Conservation (phyloP, 495 filamentous ascomycete genomes). For the Neohortaea acidophila region DNA sequence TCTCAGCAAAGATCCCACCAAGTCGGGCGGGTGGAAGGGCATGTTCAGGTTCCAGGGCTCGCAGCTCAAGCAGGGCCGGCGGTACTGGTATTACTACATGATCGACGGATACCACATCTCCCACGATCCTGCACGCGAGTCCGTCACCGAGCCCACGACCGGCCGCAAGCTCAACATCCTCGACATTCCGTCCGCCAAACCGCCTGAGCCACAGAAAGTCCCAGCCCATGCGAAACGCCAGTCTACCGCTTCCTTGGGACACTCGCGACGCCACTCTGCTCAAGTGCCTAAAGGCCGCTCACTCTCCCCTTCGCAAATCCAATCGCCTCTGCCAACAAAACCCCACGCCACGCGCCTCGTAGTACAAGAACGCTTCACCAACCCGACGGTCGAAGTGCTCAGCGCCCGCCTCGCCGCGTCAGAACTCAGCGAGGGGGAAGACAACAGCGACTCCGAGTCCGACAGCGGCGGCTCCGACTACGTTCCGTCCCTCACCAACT, state of each 20-base stretch:
- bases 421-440: constrained; percentile 8
- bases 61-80: constrained; percentile 64
- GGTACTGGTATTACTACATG: constrained; percentile 99
- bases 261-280: constrained; percentile 33
- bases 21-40: constrained; percentile 78
- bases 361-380: constrained; percentile 50
- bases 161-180: constrained; percentile 81
- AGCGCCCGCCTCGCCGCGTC: constrained; percentile 43
- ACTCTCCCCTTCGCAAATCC: constrained; percentile 76
- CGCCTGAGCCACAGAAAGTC: too few species aligned
- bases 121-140: constrained; percentile 82
- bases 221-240: constrained; percentile 13
- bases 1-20: constrained; percentile 71
- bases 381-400: constrained; percentile 49
- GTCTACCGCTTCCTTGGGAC: constrained; percentile 26
- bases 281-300: constrained; percentile 75
- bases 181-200: constrained; percentile 41
- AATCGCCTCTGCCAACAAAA: constrained; percentile 74
- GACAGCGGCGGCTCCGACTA: constrained; percentile 40
- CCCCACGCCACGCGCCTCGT: constrained; percentile 74
- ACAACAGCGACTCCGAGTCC: constrained; percentile 14
- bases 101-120: constrained; percentile 98
- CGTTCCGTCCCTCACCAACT: constrained; percentile 39
- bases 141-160: constrained; percentile 89
- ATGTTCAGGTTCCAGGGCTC: constrained; percentile 87